Evolutionary conservation across 768 basidiomycete species (phyloP).

Genomic region (Leucosporidium creatinivorum): DNA sequence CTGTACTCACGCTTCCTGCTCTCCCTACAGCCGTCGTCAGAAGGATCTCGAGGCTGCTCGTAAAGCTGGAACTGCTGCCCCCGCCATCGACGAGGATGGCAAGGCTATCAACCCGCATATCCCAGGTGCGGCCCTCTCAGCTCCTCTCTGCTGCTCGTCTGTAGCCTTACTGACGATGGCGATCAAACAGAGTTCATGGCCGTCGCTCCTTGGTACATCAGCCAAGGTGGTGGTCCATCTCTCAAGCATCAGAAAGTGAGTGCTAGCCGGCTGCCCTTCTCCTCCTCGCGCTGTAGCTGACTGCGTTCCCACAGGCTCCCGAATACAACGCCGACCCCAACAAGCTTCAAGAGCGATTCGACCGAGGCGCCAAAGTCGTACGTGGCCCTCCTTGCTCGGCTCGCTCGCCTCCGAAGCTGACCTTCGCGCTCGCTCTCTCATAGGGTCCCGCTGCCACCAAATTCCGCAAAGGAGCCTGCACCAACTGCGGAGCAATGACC

Average conservation of each 20-base stretch:
- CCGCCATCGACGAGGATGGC: constrained; percentile 90
- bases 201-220: constrained; percentile 97
- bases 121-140: constrained; percentile 61
- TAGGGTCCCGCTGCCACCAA: constrained; percentile 86
- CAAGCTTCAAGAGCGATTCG: constrained; percentile 86
- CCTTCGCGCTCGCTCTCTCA: not conserved
- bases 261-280: constrained; percentile 38
- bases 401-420: not conserved
- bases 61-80: constrained; percentile 95
- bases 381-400: not conserved
- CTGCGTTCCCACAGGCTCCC: no score
- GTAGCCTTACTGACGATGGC: not conserved
- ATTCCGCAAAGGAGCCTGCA: constrained; percentile 95
- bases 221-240: constrained; percentile 77
- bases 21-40: constrained; percentile 25
- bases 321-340: constrained; percentile 54
- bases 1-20: not conserved
- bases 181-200: constrained; percentile 77
- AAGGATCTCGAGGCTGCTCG: constrained; percentile 97
- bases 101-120: constrained; percentile 97
- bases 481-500: constrained; percentile 96
- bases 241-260: constrained; percentile 78
- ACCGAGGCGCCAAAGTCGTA: constrained; percentile 63
- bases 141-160: not conserved
- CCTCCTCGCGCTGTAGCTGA: no score